phyloP scores from a whole-genome alignment of 192 early-diverging fungal genomes.

The Backusella liffmaniae region DNA sequence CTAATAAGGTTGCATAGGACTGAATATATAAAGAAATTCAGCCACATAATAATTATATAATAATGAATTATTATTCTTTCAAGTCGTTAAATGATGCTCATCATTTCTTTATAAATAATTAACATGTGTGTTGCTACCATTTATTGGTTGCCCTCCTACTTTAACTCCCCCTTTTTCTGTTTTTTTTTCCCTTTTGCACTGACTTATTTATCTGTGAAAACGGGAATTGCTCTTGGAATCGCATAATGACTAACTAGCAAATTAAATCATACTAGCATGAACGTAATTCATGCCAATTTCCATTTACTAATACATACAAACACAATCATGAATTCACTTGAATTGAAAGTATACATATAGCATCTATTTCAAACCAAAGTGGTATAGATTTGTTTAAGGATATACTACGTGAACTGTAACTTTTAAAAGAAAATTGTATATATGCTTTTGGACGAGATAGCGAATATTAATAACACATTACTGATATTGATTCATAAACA shows the following conservation, averaged over 20 bases:
- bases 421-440: background rate
- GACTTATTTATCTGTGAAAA: background rate
- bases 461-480: background rate
- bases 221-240: background rate
- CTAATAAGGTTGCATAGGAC: conserved; percentile 1
- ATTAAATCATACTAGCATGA: background rate
- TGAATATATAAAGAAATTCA: background rate
- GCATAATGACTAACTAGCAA: background rate
- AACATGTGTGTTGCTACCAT: background rate
- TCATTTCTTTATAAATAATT: background rate
- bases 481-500: background rate
- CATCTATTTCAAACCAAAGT: background rate
- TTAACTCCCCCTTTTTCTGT: background rate
- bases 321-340: background rate
- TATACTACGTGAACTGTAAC: background rate
- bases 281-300: background rate
- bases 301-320: background rate
- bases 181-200: background rate
- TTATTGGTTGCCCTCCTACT: background rate
- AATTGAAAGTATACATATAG: background rate
- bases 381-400: background rate
- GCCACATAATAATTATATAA: background rate
- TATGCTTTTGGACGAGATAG: background rate
- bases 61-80: background rate
- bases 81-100: background rate